A percentile compares a stretch with the other conserved stretches of the same genome.
Evolutionary conservation across 495 filamentous ascomycete genomes (phyloP).

Genomic region (Jackrogersella minutella): DNA sequence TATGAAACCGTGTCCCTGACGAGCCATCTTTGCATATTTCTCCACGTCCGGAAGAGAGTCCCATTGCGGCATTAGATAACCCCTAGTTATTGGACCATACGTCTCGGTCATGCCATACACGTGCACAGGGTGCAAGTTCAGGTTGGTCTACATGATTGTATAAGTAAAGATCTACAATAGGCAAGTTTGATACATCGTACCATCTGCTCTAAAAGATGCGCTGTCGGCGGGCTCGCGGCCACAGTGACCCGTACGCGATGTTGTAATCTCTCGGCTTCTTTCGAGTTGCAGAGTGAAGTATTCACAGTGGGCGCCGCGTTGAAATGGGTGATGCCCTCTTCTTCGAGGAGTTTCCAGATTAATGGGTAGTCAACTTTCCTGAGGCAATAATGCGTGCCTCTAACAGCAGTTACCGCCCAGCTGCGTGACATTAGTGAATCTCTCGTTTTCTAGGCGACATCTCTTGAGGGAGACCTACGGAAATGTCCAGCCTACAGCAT

Average conservation of each 20-base stretch:
- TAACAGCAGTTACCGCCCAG: constrained; percentile 89
- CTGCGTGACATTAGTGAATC: constrained; percentile 55
- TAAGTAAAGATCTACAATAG: neutral
- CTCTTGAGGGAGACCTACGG: constrained; percentile 45
- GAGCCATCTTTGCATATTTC: constrained; percentile 84
- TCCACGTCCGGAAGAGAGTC: constrained; percentile 72
- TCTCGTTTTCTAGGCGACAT: neutral
- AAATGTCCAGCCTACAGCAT: constrained; percentile 90
- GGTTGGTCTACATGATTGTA: constrained; percentile 45
- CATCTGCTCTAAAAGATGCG: constrained; percentile 93
- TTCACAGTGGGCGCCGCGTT: constrained; percentile 97
- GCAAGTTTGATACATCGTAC: constrained; percentile 43
- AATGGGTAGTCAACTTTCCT: constrained; percentile 93
- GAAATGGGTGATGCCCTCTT: constrained; percentile 90
- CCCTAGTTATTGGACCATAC: constrained; percentile 95
- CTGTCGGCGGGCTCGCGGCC: constrained; percentile 87
- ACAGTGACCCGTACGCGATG: constrained; percentile 87
- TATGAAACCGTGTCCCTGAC: constrained; percentile 90
- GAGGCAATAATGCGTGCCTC: constrained; percentile 93
- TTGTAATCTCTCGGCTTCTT: constrained; percentile 72
- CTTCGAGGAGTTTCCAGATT: constrained; percentile 87
- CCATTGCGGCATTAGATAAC: constrained; percentile 87
- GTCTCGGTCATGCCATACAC: constrained; percentile 96
- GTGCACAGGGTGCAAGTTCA: constrained; percentile 92
- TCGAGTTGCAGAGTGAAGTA: constrained; percentile 82